phyloP scores from a whole-genome alignment of 495 filamentous ascomycete species.

The Ascodesmis nigricans region DNA sequence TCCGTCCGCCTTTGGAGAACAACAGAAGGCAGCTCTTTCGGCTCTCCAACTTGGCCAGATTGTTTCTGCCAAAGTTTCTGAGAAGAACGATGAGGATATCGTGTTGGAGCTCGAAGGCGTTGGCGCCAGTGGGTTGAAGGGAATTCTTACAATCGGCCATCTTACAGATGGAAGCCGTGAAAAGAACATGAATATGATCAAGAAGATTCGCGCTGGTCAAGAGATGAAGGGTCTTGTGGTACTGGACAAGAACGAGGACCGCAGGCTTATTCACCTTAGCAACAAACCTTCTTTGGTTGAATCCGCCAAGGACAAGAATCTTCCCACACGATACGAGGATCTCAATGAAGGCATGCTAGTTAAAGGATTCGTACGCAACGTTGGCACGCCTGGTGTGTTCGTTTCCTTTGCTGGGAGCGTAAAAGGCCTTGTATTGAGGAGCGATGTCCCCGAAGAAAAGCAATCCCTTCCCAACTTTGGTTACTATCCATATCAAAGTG shows the following conservation, averaged over 20 bases:
- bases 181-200: conserved; percentile 51
- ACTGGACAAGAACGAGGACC: conserved; percentile 52
- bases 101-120: conserved; percentile 47
- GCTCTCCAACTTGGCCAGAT: conserved; percentile 45
- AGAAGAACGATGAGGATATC: conserved; percentile 63
- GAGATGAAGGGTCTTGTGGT: conserved; percentile 63
- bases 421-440: conserved; percentile 55
- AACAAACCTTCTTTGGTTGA: conserved; percentile 64
- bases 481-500: conserved; percentile 43
- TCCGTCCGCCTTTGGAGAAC: conserved; percentile 46
- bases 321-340: conserved; percentile 45
- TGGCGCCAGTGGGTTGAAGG: conserved; percentile 38
- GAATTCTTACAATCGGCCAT: conserved; percentile 49
- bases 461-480: conserved; percentile 50
- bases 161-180: conserved; percentile 57
- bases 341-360: conserved; percentile 44
- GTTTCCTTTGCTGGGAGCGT: conserved; percentile 61
- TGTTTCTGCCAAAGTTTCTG: conserved; percentile 55
- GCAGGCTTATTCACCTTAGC: conserved; percentile 47
- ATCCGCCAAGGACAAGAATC: conserved; percentile 39
- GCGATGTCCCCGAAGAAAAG: conserved; percentile 44
- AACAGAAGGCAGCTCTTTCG: conserved; percentile 52
- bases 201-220: conserved; percentile 61
- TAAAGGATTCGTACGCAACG: conserved; percentile 65
- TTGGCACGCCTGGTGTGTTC: conserved; percentile 55